phyloP scores from a whole-genome alignment of 2,329 filamentous ascomycete genomes.

The Hirsutella minnesotensis region DNA sequence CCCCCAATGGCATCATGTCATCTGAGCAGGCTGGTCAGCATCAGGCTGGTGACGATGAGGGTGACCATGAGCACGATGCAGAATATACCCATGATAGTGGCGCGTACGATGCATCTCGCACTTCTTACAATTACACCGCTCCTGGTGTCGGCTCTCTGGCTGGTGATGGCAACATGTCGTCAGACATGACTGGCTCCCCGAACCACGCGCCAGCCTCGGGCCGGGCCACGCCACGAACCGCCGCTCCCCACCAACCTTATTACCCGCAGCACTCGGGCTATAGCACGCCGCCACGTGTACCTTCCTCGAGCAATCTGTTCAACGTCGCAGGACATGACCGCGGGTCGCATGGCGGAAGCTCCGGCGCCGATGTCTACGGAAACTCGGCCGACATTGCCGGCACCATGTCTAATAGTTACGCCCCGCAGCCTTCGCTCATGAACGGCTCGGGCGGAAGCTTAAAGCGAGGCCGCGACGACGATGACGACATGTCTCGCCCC shows the following conservation, averaged over 20 bases:
- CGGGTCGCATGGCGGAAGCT: slow-evolving; percentile 43
- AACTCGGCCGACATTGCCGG: slow-evolving; percentile 47
- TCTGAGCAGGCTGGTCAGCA: slow-evolving; percentile 34
- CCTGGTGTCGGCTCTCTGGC: slow-evolving; percentile 54
- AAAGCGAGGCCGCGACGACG: slow-evolving; percentile 44
- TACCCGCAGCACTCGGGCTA: slow-evolving; percentile 61
- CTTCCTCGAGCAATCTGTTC: slow-evolving; percentile 70
- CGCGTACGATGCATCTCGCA: slow-evolving; percentile 60
- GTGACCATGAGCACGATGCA: slow-evolving; percentile 62
- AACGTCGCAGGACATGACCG: slow-evolving; percentile 80
- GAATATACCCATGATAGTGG: slow-evolving; percentile 82
- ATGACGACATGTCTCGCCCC: slow-evolving; percentile 47
- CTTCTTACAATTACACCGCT: slow-evolving; percentile 67
- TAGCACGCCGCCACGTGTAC: slow-evolving; percentile 63
- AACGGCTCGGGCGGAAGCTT: slow-evolving; percentile 44
- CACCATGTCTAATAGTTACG: slow-evolving; percentile 50
- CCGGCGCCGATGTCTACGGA: slow-evolving; percentile 58
- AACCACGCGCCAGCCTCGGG: slow-evolving; percentile 70
- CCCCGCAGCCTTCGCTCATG: slow-evolving; percentile 48
- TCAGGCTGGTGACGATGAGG: slow-evolving; percentile 52
- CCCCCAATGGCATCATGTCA: slow-evolving; percentile 55
- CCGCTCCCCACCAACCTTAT: slow-evolving; percentile 58
- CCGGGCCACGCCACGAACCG: slow-evolving; percentile 73
- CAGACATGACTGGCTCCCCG: slow-evolving; percentile 75
- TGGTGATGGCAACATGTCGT: slow-evolving; percentile 66